Evolutionary conservation across 2,329 filamentous ascomycete genomes (phyloP).

Genomic region (Pseudogymnoascus verrucosus): DNA sequence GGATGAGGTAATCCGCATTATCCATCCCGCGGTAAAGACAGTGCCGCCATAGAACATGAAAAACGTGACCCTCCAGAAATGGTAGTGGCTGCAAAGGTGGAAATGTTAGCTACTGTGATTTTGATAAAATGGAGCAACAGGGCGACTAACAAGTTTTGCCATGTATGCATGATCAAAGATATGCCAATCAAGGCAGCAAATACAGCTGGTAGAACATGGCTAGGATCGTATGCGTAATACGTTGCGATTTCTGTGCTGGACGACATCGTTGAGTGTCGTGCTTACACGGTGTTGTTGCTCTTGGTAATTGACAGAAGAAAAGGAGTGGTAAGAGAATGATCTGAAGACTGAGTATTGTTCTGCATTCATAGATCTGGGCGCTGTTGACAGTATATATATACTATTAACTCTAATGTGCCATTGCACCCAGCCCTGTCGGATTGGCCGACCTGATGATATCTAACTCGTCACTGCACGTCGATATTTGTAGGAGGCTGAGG

Average conservation of each 20-base stretch:
- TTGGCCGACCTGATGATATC: not conserved
- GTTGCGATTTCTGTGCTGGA: not conserved
- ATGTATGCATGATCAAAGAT: constrained; percentile 26
- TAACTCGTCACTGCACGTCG: not conserved
- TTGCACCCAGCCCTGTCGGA: not conserved
- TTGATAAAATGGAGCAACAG: not conserved
- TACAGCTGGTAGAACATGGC: constrained; percentile 27
- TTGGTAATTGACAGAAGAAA: not conserved
- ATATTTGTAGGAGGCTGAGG: not conserved
- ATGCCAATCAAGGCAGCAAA: constrained; percentile 28
- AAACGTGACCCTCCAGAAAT: constrained; percentile 30
- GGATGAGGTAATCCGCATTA: constrained; percentile 26
- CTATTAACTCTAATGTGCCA: not conserved
- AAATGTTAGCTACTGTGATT: not conserved
- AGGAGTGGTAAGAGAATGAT: not conserved
- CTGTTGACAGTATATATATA: not conserved
- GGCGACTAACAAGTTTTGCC: constrained; percentile 28
- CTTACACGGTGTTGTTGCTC: not conserved
- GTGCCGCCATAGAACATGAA: constrained; percentile 30
- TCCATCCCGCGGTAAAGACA: constrained; percentile 32
- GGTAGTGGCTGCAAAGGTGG: constrained; percentile 20
- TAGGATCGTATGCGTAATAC: constrained; percentile 27
- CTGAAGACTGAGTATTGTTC: not conserved
- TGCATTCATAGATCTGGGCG: not conserved
- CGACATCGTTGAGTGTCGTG: not conserved